Base-by-base conservation (phyloP, 129 eudicot species). In the Erigeron canadensis region DNA sequence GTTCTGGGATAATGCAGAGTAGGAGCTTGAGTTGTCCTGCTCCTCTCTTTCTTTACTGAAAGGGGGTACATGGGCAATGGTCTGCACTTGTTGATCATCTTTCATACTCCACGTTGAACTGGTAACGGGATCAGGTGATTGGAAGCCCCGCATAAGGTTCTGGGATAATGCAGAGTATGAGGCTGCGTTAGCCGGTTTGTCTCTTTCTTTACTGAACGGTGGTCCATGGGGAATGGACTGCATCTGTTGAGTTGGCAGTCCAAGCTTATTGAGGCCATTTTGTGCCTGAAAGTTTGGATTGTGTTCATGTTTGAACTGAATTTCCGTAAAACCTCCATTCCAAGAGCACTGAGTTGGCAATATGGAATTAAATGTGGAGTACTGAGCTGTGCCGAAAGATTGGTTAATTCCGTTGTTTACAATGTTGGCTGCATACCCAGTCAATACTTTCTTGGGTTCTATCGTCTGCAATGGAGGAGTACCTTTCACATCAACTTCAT, bases 241-340 rank as follows among this genome's bases (percentile, higher is more conserved):
- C 73, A 67, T 55, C 23, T 79, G 69, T 39, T 77, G 67, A 74
- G 77, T 19, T 43, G 87, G 76, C 67, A 81, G 45, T 45, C 80
- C 69, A 39, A 71, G 65, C 63, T 73, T 78, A 61, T 69, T 77
- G 71, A 82, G 77, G 37, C 79, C 71, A 58, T 67, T 75, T 65
- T 77, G 77, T 40, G 69, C 70, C 38, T 78, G 86, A 61, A 73
- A 69, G 19, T 72, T 84, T 9, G 77, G 80, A 58, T 81, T 74
- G 18, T 40, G 67, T 63, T 85, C 96, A 76, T 76, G 85, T 64
- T 78, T 77, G 81, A 74, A 82, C 42, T 88, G 92, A 48, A 74
- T 28, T 17, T 84, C 80, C 15, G 77, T 76, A 28, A 53, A 73
- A 69, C 69, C 79, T 65, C 70, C 67, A 60, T 64, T 57, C 88